A percentile compares a stretch with the other conserved stretches of the same genome.
phyloP scores from a whole-genome alignment of 2,329 filamentous ascomycete genomes.

The Furcasterigmium sp. region DNA sequence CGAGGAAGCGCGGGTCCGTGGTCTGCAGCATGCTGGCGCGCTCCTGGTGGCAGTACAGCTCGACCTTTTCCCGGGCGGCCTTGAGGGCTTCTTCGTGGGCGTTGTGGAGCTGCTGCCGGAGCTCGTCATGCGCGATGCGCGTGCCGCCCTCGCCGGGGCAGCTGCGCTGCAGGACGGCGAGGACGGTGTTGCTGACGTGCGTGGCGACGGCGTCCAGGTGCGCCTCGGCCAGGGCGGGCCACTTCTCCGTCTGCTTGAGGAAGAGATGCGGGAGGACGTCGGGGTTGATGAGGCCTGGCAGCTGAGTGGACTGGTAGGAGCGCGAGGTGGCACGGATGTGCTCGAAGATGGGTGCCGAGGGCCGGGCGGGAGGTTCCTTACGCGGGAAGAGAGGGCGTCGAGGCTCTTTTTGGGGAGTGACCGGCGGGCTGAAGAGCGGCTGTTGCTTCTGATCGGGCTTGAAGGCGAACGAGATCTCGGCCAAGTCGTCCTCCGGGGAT shows the following conservation, averaged over 20 bases:
- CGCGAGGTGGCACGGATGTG: conserved; percentile 20
- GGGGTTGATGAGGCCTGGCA: conserved; percentile 25
- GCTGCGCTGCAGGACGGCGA: conserved; percentile 9
- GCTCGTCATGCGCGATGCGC: conserved; percentile 9
- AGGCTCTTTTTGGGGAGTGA: not conserved
- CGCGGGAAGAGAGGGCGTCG: conserved; percentile 2
- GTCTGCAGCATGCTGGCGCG: conserved; percentile 15
- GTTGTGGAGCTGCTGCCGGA: conserved; percentile 6
- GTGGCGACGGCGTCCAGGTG: conserved; percentile 17
- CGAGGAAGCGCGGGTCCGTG: conserved; percentile 15
- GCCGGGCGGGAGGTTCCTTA: not conserved
- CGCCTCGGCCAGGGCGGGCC: conserved; percentile 17
- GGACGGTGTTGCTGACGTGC: conserved; percentile 11
- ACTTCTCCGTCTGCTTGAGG: conserved; percentile 23
- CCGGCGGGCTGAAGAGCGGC: no score
- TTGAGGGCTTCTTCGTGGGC: not conserved
- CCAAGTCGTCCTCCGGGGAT: not conserved
- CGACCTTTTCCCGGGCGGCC: not conserved
- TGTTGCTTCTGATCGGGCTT: no score
- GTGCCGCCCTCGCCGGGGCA: conserved; percentile 11
- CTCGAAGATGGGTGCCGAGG: conserved; percentile 5
- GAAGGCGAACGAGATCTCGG: no score
- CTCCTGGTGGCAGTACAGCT: conserved; percentile 7
- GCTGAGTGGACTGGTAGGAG: conserved; percentile 20
- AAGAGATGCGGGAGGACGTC: conserved; percentile 23